Base-by-base conservation (phyloP, 2,329 filamentous ascomycete genomes). In the Monosporascus sp. region DNA sequence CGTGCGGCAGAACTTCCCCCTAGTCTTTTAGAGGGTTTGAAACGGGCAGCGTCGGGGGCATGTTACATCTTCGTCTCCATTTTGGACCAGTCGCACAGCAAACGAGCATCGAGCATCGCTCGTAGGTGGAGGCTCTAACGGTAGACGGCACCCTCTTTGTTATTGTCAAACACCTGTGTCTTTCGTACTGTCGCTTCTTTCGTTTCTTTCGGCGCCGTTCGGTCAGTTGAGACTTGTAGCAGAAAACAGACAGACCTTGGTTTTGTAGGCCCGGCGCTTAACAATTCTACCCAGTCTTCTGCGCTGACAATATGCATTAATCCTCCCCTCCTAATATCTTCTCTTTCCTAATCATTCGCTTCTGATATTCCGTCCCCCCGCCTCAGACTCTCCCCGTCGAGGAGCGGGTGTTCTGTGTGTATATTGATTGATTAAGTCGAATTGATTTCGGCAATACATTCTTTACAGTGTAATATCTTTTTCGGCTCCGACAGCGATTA, bases 41-140 rank as follows among this genome's bases (percentile, higher is more conserved):
- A 67, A 67, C 65, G 47, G 52, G 57, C 63, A 57, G 49, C 54
- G 65, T 66, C 60, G 55, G 54, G 53, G 53, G 31, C 31, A 57
- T 56, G 47, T 41, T 34, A 45, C 49, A 62, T 59, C 58, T 51
- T 53, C 46, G 48, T 55, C 49, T 18, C 37, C 48, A 24, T 51
- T 44, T 52, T 18, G 49, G 51, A 52, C 55, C 60, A 54, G 42
- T 50, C 31, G 53, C 46, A 15, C 18, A 36, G 47, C 24, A 20
- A n/a, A n/a, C 47, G 47, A n/a, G 31, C 31, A 44, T 20, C 24
- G 48, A 34, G 41, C 53, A 39, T 52, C 44, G 45, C 48, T 14
- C 45, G 54, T 53, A 51, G 55, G 59, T 54, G 53, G 31, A 11
- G 31, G 0, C 31, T 34, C 31, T 2, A 5, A 34, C 31, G 31